A percentile compares a stretch with the other conserved stretches of the same genome.
These are phyloP conservation scores for Cudoniella acicularis DNA, from an alignment of 495 filamentous ascomycete species.

Conservation along the genomic window DNA sequence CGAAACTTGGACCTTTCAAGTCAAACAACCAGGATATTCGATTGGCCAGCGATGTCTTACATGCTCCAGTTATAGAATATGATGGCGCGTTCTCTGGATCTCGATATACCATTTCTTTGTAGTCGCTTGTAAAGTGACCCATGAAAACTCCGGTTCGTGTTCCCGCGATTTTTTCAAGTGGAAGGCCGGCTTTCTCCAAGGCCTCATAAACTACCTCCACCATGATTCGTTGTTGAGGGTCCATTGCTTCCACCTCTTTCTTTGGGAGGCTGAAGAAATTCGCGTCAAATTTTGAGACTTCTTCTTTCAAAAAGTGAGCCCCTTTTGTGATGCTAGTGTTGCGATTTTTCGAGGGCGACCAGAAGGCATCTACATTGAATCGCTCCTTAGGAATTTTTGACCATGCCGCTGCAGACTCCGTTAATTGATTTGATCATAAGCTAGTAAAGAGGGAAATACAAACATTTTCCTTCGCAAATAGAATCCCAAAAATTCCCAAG, in stretches of 20 bases:
- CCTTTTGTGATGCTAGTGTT: constrained; percentile 7
- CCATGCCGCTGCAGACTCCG: constrained; percentile 35
- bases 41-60: constrained; percentile 53
- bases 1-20: constrained; percentile 32
- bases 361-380: constrained; percentile 30
- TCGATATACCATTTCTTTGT: constrained; percentile 27
- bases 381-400: constrained; percentile 45
- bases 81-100: constrained; percentile 33
- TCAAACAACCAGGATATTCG: constrained; percentile 58
- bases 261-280: constrained; percentile 54
- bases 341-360: constrained; percentile 32
- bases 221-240: constrained; percentile 55
- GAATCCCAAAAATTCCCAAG: constrained; percentile 58
- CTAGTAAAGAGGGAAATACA: not conserved
- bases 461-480: constrained; percentile 33
- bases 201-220: constrained; percentile 56
- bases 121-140: constrained; percentile 32
- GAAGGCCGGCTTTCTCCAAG: constrained; percentile 51
- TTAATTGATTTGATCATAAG: not conserved
- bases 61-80: constrained; percentile 33
- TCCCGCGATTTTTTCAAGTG: constrained; percentile 25
- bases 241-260: constrained; percentile 52
- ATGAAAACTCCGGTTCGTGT: constrained; percentile 28
- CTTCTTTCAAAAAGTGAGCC: constrained; percentile 47
- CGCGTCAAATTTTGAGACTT: constrained; percentile 54